phyloP scores from a whole-genome alignment of 352 stramenopile genomes.

The Phytophthora melonis region DNA sequence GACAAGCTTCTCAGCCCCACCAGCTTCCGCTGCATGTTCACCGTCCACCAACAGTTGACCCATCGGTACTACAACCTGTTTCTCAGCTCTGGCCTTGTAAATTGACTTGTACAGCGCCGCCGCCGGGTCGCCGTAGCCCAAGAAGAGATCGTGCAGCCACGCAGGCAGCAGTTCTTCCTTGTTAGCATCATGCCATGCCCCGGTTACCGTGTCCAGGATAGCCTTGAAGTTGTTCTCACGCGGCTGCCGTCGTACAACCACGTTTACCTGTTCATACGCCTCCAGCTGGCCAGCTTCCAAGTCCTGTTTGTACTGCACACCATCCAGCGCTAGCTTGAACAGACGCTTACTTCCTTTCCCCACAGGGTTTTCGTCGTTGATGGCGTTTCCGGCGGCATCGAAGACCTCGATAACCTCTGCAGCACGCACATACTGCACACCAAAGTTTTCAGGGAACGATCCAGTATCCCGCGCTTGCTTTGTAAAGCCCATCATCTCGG shows the following conservation, averaged over 20 bases:
- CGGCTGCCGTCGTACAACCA: constrained; percentile 92
- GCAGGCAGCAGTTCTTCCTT: constrained; percentile 76
- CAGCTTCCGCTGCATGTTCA: constrained; percentile 55
- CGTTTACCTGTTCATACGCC: constrained; percentile 93
- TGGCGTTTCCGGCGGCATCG: constrained; percentile 82
- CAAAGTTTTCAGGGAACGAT: constrained; percentile 90
- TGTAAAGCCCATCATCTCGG: constrained; percentile 69
- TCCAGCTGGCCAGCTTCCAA: constrained; percentile 61
- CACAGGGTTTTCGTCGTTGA: constrained; percentile 49
- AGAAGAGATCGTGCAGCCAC: constrained; percentile 95
- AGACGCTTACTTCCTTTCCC: constrained; percentile 82
- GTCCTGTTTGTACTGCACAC: constrained; percentile 95
- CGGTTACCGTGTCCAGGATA: constrained; percentile 91
- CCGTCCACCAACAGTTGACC: constrained; percentile 56
- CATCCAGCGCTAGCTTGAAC: constrained; percentile 92
- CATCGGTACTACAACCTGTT: constrained; percentile 49
- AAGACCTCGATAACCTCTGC: constrained; percentile 84
- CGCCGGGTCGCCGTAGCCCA: constrained; percentile 93
- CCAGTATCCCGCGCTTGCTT: constrained; percentile 34
- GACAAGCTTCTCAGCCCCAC: constrained; percentile 47
- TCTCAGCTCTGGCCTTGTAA: constrained; percentile 50
- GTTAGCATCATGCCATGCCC: constrained; percentile 32
- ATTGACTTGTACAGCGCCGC: constrained; percentile 82
- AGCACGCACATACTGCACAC: constrained; percentile 82
- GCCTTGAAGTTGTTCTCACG: constrained; percentile 97